These are phyloP conservation scores for Diaporthe destruens DNA, from an alignment of 2,329 filamentous ascomycete genomes.

Conservation along the genomic window DNA sequence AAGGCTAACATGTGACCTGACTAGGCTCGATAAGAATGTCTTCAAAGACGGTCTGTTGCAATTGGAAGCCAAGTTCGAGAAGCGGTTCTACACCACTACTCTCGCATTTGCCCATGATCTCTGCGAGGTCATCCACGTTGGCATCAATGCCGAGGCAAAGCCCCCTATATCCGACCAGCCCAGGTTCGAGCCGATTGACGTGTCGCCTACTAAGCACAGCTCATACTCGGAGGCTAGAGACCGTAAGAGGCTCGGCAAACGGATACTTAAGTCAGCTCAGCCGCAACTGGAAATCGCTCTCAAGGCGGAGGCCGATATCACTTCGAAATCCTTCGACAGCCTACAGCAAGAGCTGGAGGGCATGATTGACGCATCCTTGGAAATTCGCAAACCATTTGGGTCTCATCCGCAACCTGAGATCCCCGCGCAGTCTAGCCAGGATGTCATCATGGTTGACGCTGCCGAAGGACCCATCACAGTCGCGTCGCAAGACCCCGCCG, in stretches of 20 bases:
- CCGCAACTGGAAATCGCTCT: conserved; percentile 81
- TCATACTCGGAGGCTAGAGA: conserved; percentile 80
- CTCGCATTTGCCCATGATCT: conserved; percentile 70
- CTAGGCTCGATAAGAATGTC: conserved; percentile 73
- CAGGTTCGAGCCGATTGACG: conserved; percentile 55
- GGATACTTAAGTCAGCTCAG: conserved; percentile 87
- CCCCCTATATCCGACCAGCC: conserved; percentile 46
- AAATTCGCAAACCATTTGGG: conserved; percentile 60
- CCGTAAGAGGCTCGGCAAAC: conserved; percentile 85
- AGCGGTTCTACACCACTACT: conserved; percentile 69
- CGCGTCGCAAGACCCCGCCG: conserved; percentile 52
- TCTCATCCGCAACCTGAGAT: conserved; percentile 51
- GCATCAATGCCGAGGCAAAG: conserved; percentile 61
- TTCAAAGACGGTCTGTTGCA: conserved; percentile 66
- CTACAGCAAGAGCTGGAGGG: conserved; percentile 80
- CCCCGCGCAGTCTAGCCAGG: conserved; percentile 57
- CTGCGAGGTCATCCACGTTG: conserved; percentile 64
- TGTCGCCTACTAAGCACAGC: conserved; percentile 63
- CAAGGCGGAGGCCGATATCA: conserved; percentile 84
- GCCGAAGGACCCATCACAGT: conserved; percentile 62
- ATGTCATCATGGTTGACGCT: conserved; percentile 67
- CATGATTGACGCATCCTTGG: conserved; percentile 77
- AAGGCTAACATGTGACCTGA: conserved; percentile 53
- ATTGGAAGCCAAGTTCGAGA: conserved; percentile 66
- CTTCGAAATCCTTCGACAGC: conserved; percentile 75